Evolutionary conservation across 208 protist species (phyloP).

Genomic region (Trypanosoma vivax): DNA sequence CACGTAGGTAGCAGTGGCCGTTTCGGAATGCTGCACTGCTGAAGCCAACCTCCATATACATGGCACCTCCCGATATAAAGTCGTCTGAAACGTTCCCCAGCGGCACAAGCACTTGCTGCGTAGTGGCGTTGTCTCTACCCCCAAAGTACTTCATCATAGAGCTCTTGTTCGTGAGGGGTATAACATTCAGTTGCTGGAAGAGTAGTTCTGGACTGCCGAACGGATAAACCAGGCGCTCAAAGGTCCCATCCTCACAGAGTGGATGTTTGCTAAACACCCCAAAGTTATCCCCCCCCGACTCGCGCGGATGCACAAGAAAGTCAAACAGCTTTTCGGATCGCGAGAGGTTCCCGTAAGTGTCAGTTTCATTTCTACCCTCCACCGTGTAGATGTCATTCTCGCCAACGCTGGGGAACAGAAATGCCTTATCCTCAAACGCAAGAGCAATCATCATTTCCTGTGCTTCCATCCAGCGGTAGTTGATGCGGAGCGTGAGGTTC

Average conservation of each 20-base stretch:
- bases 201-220: constrained; percentile 2
- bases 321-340: constrained; percentile 2
- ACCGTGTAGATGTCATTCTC: constrained; percentile 3
- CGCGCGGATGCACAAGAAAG: constrained; percentile 1
- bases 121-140: constrained; percentile 14
- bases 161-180: neutral
- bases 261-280: constrained; percentile 2
- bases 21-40: constrained; percentile 13
- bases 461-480: constrained; percentile 15
- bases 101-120: constrained; percentile 21
- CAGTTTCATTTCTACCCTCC: neutral
- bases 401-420: neutral
- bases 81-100: constrained; percentile 22
- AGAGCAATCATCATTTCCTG: constrained; percentile 6
- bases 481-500: constrained; percentile 13
- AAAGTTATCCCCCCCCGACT: constrained; percentile 4
- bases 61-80: constrained; percentile 30
- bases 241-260: constrained; percentile 3
- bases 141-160: constrained; percentile 21
- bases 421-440: neutral
- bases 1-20: constrained; percentile 23
- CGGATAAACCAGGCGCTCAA: constrained; percentile 16
- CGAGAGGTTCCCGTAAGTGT: neutral
- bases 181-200: constrained; percentile 8
- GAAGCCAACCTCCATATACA: constrained; percentile 54